phyloP scores from a whole-genome alignment of 345 rosid species.

The Eucalyptus viminalis region DNA sequence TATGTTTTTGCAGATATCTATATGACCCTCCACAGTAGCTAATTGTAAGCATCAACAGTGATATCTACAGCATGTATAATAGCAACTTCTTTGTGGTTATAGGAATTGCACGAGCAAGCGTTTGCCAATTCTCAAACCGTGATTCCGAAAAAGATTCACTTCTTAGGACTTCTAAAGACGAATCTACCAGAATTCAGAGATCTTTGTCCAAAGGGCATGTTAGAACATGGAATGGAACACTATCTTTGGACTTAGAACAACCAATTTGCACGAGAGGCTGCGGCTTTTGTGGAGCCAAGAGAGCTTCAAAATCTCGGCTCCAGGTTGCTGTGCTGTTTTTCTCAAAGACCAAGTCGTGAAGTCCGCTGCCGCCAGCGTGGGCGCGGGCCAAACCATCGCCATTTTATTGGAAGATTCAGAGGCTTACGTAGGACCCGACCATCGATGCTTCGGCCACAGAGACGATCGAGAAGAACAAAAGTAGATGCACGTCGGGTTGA shows the following conservation, averaged over 20 bases:
- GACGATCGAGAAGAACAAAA: not conserved
- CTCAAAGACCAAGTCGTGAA: not conserved
- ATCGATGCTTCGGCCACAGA: not conserved
- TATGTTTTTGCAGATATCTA: not conserved
- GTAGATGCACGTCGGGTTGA: conserved; percentile 51
- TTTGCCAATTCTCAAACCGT: not conserved
- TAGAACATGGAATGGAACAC: not conserved
- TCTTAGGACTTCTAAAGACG: not conserved
- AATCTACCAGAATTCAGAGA: not conserved
- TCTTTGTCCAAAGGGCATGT: not conserved
- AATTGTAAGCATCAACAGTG: not conserved
- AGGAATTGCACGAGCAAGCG: not conserved
- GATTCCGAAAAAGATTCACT: not conserved
- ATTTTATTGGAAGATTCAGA: not conserved
- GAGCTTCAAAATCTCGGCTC: not conserved
- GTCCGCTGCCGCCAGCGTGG: not conserved
- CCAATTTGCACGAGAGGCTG: not conserved
- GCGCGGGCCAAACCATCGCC: not conserved
- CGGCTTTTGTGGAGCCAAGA: not conserved
- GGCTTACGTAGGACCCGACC: not conserved
- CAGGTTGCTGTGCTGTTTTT: not conserved
- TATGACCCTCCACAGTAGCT: not conserved
- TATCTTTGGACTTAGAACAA: not conserved
- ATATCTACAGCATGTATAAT: not conserved
- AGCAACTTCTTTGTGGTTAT: not conserved